phyloP scores from a whole-genome alignment of 177 flowering plant genomes.

The Telopea speciosissima region DNA sequence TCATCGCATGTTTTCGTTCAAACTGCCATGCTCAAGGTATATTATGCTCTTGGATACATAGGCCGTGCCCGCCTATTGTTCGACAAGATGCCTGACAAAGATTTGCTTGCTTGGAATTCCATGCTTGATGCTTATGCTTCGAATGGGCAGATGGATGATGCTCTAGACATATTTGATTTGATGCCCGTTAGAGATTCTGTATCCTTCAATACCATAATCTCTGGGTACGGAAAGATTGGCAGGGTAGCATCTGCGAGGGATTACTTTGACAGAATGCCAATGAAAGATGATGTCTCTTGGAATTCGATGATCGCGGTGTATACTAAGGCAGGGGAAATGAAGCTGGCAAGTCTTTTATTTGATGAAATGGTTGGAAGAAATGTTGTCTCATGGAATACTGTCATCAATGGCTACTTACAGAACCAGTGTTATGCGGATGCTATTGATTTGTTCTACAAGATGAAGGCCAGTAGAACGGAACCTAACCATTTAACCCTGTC shows the following conservation, averaged over 20 bases:
- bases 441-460: constrained; percentile 23
- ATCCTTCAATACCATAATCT: constrained; percentile 35
- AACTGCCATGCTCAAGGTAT: no score
- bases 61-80: background rate
- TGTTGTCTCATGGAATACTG: background rate
- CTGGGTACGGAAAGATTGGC: constrained; percentile 29
- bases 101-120: constrained; percentile 26
- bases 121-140: constrained; percentile 36
- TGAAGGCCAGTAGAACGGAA: constrained; percentile 13
- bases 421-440: constrained; percentile 13
- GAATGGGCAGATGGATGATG: constrained; percentile 26
- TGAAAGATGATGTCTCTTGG: constrained; percentile 26
- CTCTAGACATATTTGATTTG: constrained; percentile 4
- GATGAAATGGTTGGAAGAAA: constrained; percentile 21
- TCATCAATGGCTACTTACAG: constrained; percentile 25
- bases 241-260: constrained; percentile 13
- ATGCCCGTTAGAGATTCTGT: constrained; percentile 26
- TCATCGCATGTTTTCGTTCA: background rate
- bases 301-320: constrained; percentile 31
- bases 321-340: constrained; percentile 19
- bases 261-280: constrained; percentile 21
- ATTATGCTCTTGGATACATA: no score
- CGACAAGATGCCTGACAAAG: background rate
- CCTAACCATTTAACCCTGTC: constrained; percentile 27
- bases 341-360: constrained; percentile 19